Evolutionary conservation across 75 land plant species (phyloP), one percentile per base, ranked within the genome.

Genomic region (Larix kaempferi): DNA sequence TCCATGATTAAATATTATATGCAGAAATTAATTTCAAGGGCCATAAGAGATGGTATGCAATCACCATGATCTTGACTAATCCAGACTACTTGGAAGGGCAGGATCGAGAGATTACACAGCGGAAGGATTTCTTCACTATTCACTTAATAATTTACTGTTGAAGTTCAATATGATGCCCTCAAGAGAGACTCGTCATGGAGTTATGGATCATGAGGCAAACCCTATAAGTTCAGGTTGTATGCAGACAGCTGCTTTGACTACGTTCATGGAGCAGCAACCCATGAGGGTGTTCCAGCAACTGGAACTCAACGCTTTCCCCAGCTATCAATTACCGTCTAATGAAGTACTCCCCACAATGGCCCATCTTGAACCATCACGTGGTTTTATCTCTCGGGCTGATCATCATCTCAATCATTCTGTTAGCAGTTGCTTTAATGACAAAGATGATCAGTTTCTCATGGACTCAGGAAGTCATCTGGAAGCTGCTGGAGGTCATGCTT

Each of bases 351-450:
- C 54, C 19, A 19, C 60, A 58, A 69, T 41, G 13, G 52, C 41
- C 73, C 73, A 69, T 39, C 41, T 69, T 69, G 73, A 69, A 8
- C 73, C 73, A 19, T 6, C 60, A 35, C 49, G 41, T 69, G 19
- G 35, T 41, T 69, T 69, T 44, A 69, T 37, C 39, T 44, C 73
- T 7, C 52, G 73, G 11, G n/a, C 33, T 21, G 49, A 16, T 49
- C 54, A 49, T 49, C 54, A 49, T 37, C 35, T 65, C 41, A 33
- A 16, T 33, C 69, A 65, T 69, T 69, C 73, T 69, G 44, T 21
- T 65, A 17, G n/a, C 7, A 5, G 17, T 65, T 62, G 65, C 65
- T 62, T 62, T 62, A 10, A 62, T 62, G 65, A 62, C 14, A 62
- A 62, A 62, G 69, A 65, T 41, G 54, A 49, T 49, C 54, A 49